A percentile compares a stretch with the other conserved stretches of the same genome.
These are phyloP conservation scores for Tillandsia leiboldiana DNA, from an alignment of 176 grass and related monocot species.

Conservation along the genomic window DNA sequence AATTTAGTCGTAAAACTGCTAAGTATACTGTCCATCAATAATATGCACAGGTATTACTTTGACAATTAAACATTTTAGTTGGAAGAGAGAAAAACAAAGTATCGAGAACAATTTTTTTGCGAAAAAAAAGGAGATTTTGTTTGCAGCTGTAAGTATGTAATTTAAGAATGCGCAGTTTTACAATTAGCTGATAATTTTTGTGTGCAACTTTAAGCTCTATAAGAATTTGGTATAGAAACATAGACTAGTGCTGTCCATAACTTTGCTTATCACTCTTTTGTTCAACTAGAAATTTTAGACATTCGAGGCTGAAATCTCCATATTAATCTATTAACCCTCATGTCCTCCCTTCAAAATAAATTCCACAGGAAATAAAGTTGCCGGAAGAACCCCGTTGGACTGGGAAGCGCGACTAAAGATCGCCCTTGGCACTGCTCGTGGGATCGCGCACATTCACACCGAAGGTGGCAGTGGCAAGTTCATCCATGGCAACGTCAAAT, in stretches of 20 bases:
- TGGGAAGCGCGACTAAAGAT: conserved; percentile 84
- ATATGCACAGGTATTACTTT: background rate
- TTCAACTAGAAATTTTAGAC: background rate
- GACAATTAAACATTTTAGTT: background rate
- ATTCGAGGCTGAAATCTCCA: background rate
- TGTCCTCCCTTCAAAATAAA: background rate
- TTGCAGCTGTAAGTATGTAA: background rate
- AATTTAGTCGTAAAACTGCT: too few relatives aligned
- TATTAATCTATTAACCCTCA: background rate
- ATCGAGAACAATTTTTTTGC: too few relatives aligned
- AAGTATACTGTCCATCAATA: too few relatives aligned
- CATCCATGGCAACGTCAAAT: conserved; percentile 83
- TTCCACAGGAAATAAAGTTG: conserved; percentile 39
- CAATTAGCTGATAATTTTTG: background rate
- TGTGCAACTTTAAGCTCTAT: background rate
- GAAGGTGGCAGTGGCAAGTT: conserved; percentile 72
- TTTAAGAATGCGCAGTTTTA: background rate
- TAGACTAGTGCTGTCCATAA: background rate
- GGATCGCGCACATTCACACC: conserved; percentile 58
- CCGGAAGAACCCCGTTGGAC: conserved; percentile 52
- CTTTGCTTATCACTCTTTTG: background rate
- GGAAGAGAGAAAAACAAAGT: background rate
- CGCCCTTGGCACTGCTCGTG: conserved; percentile 56
- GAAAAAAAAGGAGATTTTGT: too few relatives aligned
- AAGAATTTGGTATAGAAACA: background rate